Evolutionary conservation across 148 eudicot genomes (phyloP), one percentile per base, ranked within the genome.

Genomic region (Fagopyrum homotropicum): DNA sequence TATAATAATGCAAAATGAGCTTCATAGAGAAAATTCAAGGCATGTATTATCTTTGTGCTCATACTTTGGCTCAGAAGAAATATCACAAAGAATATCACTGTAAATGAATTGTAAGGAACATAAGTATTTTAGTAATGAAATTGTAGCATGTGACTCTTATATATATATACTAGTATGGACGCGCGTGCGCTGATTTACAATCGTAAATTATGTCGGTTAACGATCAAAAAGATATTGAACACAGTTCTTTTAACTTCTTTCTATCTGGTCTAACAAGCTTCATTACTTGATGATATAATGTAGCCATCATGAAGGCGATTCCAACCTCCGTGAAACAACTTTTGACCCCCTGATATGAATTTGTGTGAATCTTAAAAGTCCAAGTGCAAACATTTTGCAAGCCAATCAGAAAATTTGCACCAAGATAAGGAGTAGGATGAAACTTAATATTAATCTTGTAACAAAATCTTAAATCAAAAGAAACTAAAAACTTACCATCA

Each of bases 261-360:
- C 99, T 87, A 64, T 92, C 81, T 11, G 99, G 95, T 77, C 98
- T 82, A 73, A 96, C 99, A 83, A 96, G 77, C 86, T 88, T 81
- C 99, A 96, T 96, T 9, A 98, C 98, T 3, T 98, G 99, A 87
- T 95, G 99, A 82, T 90, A 92, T n/a, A 83, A 80, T 8, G 97
- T 92, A 80, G 97, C 55, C 99, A 96, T 92, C 98, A 96, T 96
- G 80, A 96, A 96, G 72, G 98, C 97, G 61, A 96, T 92, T 69
- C 99, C 98, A 30, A 83, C 97, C 76, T 92, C 91, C 43, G 80
- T 77, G n/a, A 96, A 87, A 70, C 99, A 96, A 70, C 87, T 86
- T 80, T 43, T 81, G 61, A 96, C 80, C 74, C 91, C 99, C 99
- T 96, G 77, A 73, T 49, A 30, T 56, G 40, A 35, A 35, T 35